A percentile compares a stretch with the other conserved stretches of the same genome.
phyloP scores from a whole-genome alignment of 129 eudicot genomes.

The Escallonia rubra region DNA sequence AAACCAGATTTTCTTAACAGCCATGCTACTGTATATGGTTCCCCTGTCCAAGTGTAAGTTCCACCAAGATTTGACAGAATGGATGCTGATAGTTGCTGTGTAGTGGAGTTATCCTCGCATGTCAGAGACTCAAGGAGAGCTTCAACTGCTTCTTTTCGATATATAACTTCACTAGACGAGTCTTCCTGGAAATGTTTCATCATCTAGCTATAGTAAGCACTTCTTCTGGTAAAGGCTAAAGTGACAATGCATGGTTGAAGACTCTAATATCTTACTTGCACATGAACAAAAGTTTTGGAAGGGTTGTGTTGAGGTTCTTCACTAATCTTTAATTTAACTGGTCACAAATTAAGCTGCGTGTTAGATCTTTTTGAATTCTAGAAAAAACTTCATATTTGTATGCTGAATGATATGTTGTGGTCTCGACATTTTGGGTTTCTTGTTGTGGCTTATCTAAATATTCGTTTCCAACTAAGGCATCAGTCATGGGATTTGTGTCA shows the following conservation, averaged over 20 bases:
- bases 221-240: not conserved
- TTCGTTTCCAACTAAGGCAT: no score
- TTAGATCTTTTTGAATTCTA: no score
- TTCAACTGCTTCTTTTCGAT: conserved; percentile 50
- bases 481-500: no score
- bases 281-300: not conserved
- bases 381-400: no score
- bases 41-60: conserved; percentile 73
- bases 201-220: conserved; percentile 13
- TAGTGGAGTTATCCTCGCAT: conserved; percentile 43
- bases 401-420: no score
- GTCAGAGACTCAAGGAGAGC: conserved; percentile 51
- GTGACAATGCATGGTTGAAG: not conserved
- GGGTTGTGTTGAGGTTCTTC: no score
- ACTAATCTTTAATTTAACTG: no score
- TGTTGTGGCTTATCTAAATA: no score
- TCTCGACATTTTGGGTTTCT: no score
- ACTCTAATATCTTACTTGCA: not conserved
- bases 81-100: conserved; percentile 57
- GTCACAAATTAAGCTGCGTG: no score
- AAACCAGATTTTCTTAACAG: conserved; percentile 68
- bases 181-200: conserved; percentile 47
- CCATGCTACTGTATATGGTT: conserved; percentile 72
- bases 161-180: conserved; percentile 25
- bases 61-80: conserved; percentile 74